A percentile compares a stretch with the other conserved stretches of the same genome.
Evolutionary conservation across 2,329 filamentous ascomycete species (phyloP).

Genomic region (Coleophoma eucalyptorum): DNA sequence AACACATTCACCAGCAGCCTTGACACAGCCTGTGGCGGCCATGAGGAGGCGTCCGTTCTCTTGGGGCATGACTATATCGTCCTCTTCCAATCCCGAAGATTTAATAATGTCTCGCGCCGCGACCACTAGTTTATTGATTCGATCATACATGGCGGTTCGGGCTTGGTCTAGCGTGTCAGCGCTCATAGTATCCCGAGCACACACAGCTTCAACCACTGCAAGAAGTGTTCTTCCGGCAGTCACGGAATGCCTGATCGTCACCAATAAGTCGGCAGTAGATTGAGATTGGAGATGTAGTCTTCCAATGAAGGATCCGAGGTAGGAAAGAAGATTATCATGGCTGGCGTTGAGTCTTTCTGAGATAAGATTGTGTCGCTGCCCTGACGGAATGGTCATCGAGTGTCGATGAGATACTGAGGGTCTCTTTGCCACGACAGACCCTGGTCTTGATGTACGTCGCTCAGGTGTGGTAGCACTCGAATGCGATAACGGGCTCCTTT

Average conservation of each 20-base stretch:
- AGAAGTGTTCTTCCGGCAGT: conserved; percentile 77
- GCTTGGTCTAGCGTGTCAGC: conserved; percentile 64
- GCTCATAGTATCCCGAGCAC: conserved; percentile 68
- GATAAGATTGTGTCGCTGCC: conserved; percentile 68
- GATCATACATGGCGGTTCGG: conserved; percentile 73
- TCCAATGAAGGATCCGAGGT: conserved; percentile 90
- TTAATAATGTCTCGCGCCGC: conserved; percentile 77
- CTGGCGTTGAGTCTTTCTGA: conserved; percentile 76
- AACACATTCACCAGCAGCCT: conserved; percentile 87
- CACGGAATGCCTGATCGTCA: conserved; percentile 80
- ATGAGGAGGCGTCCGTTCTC: conserved; percentile 72
- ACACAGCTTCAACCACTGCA: conserved; percentile 76
- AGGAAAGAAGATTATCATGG: conserved; percentile 86
- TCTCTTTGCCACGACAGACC: conserved; percentile 19
- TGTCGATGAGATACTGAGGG: conserved; percentile 59
- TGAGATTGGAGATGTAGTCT: conserved; percentile 87
- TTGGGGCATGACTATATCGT: conserved; percentile 74
- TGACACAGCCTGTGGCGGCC: conserved; percentile 83
- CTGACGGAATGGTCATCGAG: conserved; percentile 64
- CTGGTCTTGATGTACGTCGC: conserved; percentile 20
- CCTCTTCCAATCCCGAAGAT: conserved; percentile 61
- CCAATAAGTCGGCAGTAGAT: conserved; percentile 76
- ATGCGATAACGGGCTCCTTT: conserved; percentile 20
- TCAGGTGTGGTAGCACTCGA: conserved; percentile 14
- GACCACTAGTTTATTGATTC: conserved; percentile 75